phyloP scores from a whole-genome alignment of 2,329 filamentous ascomycete genomes.

The Phaeosphaeriaceae sp. region DNA sequence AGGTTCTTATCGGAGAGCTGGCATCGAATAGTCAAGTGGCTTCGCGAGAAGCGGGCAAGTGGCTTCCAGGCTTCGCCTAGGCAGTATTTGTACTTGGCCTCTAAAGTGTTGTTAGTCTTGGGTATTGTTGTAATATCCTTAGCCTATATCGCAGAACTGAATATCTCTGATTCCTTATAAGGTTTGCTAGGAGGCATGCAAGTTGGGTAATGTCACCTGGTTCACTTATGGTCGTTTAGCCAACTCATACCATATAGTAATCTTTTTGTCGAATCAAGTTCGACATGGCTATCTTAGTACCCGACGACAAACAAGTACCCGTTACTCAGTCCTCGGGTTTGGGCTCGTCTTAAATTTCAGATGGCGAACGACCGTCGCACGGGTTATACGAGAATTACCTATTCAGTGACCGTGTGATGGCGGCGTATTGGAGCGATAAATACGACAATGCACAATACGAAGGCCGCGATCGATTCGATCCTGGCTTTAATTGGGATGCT shows the following conservation, averaged over 20 bases:
- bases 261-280: slow-evolving; percentile 1
- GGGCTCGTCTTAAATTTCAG: slow-evolving; percentile 15
- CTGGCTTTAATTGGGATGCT: slow-evolving; percentile 53
- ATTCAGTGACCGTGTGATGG: slow-evolving; percentile 31
- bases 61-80: slow-evolving; percentile 12
- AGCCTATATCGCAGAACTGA: slow-evolving; percentile 5
- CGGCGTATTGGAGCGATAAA: slow-evolving; percentile 31
- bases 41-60: too few species aligned
- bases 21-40: slow-evolving; percentile 1
- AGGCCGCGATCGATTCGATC: slow-evolving; percentile 57
- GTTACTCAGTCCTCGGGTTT: slow-evolving; percentile 19
- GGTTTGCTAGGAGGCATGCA: slow-evolving; percentile 14
- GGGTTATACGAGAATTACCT: slow-evolving; percentile 26
- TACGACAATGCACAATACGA: slow-evolving; percentile 44
- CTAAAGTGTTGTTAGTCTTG: slow-evolving; percentile 25
- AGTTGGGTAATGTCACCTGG: slow-evolving; percentile 13
- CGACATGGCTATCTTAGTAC: slow-evolving; percentile 17
- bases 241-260: slow-evolving; percentile 14
- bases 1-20: slow-evolving; percentile 10
- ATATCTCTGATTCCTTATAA: slow-evolving; percentile 22
- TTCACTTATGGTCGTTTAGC: slow-evolving; percentile 6
- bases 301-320: slow-evolving; percentile 24
- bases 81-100: slow-evolving; percentile 6
- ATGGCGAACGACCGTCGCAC: slow-evolving; percentile 8
- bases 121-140: slow-evolving; percentile 26